A percentile compares a stretch with the other conserved stretches of the same genome.
phyloP scores from a whole-genome alignment of 768 basidiomycete species.

The Leccinum broughii region DNA sequence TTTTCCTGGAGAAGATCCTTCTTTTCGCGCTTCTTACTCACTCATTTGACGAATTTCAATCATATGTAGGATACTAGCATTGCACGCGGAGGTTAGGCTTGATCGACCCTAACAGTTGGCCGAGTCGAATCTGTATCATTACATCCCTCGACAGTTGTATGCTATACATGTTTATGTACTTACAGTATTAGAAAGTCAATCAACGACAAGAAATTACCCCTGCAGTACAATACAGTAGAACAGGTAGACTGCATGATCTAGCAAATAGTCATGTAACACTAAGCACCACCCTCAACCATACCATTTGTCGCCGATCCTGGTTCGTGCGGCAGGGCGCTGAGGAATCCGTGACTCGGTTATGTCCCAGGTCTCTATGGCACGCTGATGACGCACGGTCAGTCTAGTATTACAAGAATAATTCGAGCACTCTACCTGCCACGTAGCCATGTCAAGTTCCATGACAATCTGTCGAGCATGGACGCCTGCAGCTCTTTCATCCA shows the following conservation, averaged over 20 bases:
- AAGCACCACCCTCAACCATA: slow-evolving; percentile 48
- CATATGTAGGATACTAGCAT: not conserved
- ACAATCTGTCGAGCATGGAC: slow-evolving; percentile 83
- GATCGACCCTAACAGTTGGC: not conserved
- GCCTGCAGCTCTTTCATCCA: slow-evolving; percentile 62
- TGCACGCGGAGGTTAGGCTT: not conserved
- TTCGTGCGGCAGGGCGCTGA: slow-evolving; percentile 59
- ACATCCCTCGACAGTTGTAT: not conserved
- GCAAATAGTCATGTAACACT: slow-evolving; percentile 1
- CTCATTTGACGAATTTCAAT: not conserved
- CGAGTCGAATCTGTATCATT: slow-evolving; percentile 1
- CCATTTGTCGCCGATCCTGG: slow-evolving; percentile 66
- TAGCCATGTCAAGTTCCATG: slow-evolving; percentile 86
- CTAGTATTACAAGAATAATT: not conserved
- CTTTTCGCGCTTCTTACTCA: not conserved
- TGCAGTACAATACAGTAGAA: slow-evolving; percentile 20
- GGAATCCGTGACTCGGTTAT: slow-evolving; percentile 79
- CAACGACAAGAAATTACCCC: slow-evolving; percentile 12
- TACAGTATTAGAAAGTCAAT: not conserved
- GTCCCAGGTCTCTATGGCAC: slow-evolving; percentile 84
- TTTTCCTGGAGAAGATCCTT: not conserved
- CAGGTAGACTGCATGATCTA: slow-evolving; percentile 1
- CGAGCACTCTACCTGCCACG: slow-evolving; percentile 69
- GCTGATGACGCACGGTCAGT: slow-evolving; percentile 42
- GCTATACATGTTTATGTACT: not conserved